Evolutionary conservation across 1,284 basidiomycete genomes (phyloP).

Genomic region (Limonomyces culmigenus): DNA sequence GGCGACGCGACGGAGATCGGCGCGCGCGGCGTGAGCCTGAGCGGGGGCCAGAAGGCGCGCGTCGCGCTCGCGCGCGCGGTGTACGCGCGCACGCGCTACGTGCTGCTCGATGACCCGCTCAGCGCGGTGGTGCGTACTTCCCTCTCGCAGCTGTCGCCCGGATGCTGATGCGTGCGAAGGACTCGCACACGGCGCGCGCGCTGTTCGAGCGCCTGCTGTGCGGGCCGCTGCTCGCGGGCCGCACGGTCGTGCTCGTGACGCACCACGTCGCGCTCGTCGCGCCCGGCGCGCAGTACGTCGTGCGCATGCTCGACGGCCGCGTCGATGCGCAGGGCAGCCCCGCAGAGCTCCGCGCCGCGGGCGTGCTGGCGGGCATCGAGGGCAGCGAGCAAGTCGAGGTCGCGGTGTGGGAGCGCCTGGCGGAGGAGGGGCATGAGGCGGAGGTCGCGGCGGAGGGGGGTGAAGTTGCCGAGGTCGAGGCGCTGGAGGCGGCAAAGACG

Average conservation of each 20-base stretch:
- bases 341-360: slow-evolving; percentile 36
- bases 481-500: not conserved
- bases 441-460: not conserved
- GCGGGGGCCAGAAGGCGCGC: slow-evolving; percentile 11
- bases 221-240: slow-evolving; percentile 20
- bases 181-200: slow-evolving; percentile 12
- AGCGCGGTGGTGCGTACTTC: slow-evolving; percentile 4
- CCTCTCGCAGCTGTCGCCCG: not conserved
- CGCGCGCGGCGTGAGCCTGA: slow-evolving; percentile 28
- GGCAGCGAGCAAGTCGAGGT: slow-evolving; percentile 35
- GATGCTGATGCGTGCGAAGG: slow-evolving; percentile 15
- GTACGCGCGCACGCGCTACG: slow-evolving; percentile 4
- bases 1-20: slow-evolving; percentile 1
- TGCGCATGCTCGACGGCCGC: slow-evolving; percentile 59
- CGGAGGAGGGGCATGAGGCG: not conserved
- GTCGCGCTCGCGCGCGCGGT: slow-evolving; percentile 5
- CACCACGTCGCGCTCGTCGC: slow-evolving; percentile 18
- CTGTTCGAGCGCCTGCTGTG: slow-evolving; percentile 25
- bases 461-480: not conserved
- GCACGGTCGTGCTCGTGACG: slow-evolving; percentile 22
- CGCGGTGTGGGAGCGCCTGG: not conserved
- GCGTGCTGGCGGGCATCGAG: no score
- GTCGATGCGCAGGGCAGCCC: slow-evolving; percentile 54
- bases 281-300: slow-evolving; percentile 48
- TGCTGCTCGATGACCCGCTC: slow-evolving; percentile 6